phyloP scores from a whole-genome alignment of 2,329 filamentous ascomycete genomes.

The Verticillium nubilum region DNA sequence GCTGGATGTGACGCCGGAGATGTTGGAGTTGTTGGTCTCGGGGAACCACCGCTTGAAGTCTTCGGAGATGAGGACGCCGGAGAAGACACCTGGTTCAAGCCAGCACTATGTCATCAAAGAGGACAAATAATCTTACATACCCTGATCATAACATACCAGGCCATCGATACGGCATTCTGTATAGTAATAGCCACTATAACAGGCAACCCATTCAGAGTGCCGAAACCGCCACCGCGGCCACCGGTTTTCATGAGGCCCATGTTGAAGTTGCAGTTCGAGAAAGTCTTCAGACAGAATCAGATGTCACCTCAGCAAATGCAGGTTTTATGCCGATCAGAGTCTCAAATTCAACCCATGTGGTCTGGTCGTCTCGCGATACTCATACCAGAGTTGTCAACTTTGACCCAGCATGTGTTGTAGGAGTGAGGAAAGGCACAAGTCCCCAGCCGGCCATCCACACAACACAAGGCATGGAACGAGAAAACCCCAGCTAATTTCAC shows the following conservation, averaged over 20 bases:
- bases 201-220: conserved; percentile 13
- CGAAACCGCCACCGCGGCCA: neutral
- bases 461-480: neutral
- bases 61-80: conserved; percentile 32
- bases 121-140: neutral
- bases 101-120: neutral
- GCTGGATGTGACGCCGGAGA: conserved; percentile 37
- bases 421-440: neutral
- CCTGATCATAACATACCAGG: conserved; percentile 30
- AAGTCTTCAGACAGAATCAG: neutral
- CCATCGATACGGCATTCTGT: conserved; percentile 14
- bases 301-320: neutral
- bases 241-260: neutral
- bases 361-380: neutral
- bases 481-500: neutral
- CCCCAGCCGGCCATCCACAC: neutral
- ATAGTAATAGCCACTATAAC: conserved; percentile 18
- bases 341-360: neutral
- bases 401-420: neutral
- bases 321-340: neutral
- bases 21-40: conserved; percentile 27
- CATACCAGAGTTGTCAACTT: neutral
- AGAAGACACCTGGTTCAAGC: conserved; percentile 24
- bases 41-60: conserved; percentile 33
- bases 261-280: neutral